A percentile compares a stretch with the other conserved stretches of the same genome.
phyloP scores from a whole-genome alignment of 805 yeast species.

The Millerago galiae region DNA sequence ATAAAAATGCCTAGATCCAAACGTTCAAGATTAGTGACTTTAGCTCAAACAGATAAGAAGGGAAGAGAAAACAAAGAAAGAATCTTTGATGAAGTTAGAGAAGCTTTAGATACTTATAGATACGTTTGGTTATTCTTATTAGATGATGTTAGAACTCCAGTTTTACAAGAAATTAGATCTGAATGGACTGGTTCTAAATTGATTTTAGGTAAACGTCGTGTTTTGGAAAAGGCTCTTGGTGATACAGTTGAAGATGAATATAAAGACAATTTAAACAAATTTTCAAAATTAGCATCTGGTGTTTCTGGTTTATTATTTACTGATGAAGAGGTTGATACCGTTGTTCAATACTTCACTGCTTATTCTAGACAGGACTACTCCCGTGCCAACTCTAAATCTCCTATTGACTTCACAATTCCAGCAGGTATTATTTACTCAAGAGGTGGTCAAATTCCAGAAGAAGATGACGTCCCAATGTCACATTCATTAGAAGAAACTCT shows the following conservation, averaged over 20 bases:
- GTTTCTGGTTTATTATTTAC: constrained; percentile 87
- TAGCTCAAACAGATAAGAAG: constrained; percentile 94
- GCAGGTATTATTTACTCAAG: constrained; percentile 89
- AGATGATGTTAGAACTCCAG: constrained; percentile 93
- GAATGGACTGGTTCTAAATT: constrained; percentile 92
- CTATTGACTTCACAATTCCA: constrained; percentile 80
- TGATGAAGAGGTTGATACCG: constrained; percentile 82
- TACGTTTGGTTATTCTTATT: constrained; percentile 82
- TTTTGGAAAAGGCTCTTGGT: constrained; percentile 89
- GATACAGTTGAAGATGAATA: constrained; percentile 84
- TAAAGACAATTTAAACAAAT: constrained; percentile 70
- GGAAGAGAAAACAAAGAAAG: constrained; percentile 89
- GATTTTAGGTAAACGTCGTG: constrained; percentile 87
- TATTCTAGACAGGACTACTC: constrained; percentile 79
- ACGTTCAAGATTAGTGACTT: constrained; percentile 91
- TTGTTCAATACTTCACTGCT: constrained; percentile 76
- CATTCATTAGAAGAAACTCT: constrained; percentile 93
- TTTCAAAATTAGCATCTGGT: constrained; percentile 62
- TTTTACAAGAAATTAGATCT: constrained; percentile 83
- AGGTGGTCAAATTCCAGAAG: constrained; percentile 85
- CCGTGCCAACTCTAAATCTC: constrained; percentile 81
- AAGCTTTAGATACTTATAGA: constrained; percentile 66
- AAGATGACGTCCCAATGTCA: constrained; percentile 94
- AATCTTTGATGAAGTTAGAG: constrained; percentile 85
- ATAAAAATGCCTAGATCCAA: constrained; percentile 87